A percentile compares a stretch with the other conserved stretches of the same genome.
phyloP scores from a whole-genome alignment of 495 filamentous ascomycete species.

The Aspergillus biplanus region DNA sequence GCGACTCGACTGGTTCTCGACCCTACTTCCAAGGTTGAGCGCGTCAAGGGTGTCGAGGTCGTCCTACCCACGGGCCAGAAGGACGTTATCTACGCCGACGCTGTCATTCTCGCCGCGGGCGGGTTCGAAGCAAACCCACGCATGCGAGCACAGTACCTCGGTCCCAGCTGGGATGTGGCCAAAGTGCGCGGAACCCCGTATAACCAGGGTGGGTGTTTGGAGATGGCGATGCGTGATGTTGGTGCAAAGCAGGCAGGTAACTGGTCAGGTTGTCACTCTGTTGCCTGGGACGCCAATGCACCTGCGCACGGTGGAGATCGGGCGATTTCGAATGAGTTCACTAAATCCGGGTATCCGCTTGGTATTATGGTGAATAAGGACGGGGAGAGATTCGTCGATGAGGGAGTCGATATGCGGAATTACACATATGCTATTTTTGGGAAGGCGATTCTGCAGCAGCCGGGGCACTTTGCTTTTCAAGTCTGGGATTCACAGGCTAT shows the following conservation, averaged over 20 bases:
- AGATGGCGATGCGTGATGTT: slow-evolving; percentile 52
- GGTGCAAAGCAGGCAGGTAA: slow-evolving; percentile 55
- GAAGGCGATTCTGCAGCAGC: slow-evolving; percentile 56
- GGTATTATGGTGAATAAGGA: slow-evolving; percentile 63
- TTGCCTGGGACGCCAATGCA: slow-evolving; percentile 65
- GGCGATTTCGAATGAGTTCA: slow-evolving; percentile 62
- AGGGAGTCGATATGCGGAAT: slow-evolving; percentile 63
- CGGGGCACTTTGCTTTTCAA: slow-evolving; percentile 60
- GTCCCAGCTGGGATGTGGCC: slow-evolving; percentile 63
- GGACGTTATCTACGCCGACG: slow-evolving; percentile 40
- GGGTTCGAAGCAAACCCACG: slow-evolving; percentile 63
- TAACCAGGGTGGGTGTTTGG: slow-evolving; percentile 60
- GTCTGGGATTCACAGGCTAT: slow-evolving; percentile 58
- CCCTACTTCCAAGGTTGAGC: too few species aligned
- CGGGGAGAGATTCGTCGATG: slow-evolving; percentile 64
- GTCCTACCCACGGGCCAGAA: slow-evolving; percentile 46
- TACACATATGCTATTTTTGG: slow-evolving; percentile 69
- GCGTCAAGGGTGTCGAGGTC: slow-evolving; percentile 25
- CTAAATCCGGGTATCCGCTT: slow-evolving; percentile 67
- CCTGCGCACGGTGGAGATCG: slow-evolving; percentile 53
- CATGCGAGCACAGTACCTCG: slow-evolving; percentile 59
- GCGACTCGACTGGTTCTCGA: too few species aligned
- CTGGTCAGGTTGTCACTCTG: slow-evolving; percentile 64
- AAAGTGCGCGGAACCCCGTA: slow-evolving; percentile 63
- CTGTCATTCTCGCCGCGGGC: slow-evolving; percentile 60